Evolutionary conservation across 1,139 yeast genomes (phyloP).

Genomic region (Taphrina populina): DNA sequence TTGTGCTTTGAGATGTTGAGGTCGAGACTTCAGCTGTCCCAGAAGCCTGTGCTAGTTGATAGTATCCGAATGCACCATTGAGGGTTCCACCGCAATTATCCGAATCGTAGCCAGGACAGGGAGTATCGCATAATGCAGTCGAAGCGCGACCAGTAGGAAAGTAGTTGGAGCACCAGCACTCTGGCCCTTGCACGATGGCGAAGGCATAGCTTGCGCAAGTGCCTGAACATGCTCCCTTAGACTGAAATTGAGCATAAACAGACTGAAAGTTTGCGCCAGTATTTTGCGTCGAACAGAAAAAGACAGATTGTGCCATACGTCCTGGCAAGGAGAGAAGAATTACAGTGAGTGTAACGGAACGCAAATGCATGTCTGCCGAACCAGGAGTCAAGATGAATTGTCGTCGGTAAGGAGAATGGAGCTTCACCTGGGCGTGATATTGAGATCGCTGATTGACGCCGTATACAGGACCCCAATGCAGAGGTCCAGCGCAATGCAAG

Average conservation of each 20-base stretch:
- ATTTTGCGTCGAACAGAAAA: slow-evolving; percentile 18
- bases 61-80: slow-evolving; percentile 40
- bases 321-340: too few species aligned
- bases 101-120: slow-evolving; percentile 52
- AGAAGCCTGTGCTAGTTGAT: slow-evolving; percentile 27
- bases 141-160: slow-evolving; percentile 50
- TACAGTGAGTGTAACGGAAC: too few species aligned
- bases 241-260: slow-evolving; percentile 46
- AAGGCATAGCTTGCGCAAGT: slow-evolving; percentile 53
- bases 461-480: too few species aligned
- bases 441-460: too few species aligned
- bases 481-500: too few species aligned
- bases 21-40: slow-evolving; percentile 17
- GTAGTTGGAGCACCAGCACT: slow-evolving; percentile 63
- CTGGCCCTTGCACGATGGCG: slow-evolving; percentile 54
- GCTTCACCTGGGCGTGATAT: too few species aligned
- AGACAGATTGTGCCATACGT: slow-evolving; percentile 22
- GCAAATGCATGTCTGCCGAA: too few species aligned
- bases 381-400: too few species aligned
- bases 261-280: slow-evolving; percentile 38
- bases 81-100: slow-evolving; percentile 51
- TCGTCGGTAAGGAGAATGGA: too few species aligned
- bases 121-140: slow-evolving; percentile 49
- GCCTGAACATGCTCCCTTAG: slow-evolving; percentile 58
- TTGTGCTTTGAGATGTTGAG: neutral